These are phyloP conservation scores for Colletotrichum spaethianum DNA, from an alignment of 2,329 filamentous ascomycete genomes.

Conservation along the genomic window DNA sequence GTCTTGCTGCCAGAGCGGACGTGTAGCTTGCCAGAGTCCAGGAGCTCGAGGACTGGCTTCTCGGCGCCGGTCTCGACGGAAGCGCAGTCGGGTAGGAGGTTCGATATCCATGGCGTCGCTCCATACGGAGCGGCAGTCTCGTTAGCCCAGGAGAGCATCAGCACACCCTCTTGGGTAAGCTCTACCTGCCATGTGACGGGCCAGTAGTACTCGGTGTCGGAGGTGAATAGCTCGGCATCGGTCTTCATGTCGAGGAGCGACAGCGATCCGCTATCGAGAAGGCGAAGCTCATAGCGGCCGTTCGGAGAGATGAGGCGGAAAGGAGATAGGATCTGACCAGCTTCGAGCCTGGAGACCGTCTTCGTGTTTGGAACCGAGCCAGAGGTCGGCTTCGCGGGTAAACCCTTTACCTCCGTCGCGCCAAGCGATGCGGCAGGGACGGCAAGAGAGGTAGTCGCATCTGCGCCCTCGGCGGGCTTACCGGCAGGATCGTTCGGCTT, in stretches of 20 bases:
- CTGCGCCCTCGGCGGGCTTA: neutral
- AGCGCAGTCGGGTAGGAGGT: slow-evolving; percentile 39
- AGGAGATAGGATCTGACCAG: slow-evolving; percentile 33
- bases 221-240: slow-evolving; percentile 41
- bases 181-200: slow-evolving; percentile 42
- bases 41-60: slow-evolving; percentile 40
- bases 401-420: neutral
- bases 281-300: slow-evolving; percentile 36
- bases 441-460: neutral
- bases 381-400: neutral
- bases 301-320: slow-evolving; percentile 39
- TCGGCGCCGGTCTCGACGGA: slow-evolving; percentile 12
- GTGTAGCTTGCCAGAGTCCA: slow-evolving; percentile 42
- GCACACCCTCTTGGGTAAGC: slow-evolving; percentile 39
- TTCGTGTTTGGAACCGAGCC: neutral
- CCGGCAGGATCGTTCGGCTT: neutral
- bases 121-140: slow-evolving; percentile 38
- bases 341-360: slow-evolving; percentile 27
- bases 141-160: slow-evolving; percentile 43
- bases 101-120: slow-evolving; percentile 43
- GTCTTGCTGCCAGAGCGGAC: slow-evolving; percentile 40
- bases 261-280: slow-evolving; percentile 41
- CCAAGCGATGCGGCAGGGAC: neutral
- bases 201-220: slow-evolving; percentile 43
- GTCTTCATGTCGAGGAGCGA: slow-evolving; percentile 38